These are phyloP conservation scores for Epithele typhae DNA, from an alignment of 768 basidiomycete genomes.

Conservation along the genomic window DNA sequence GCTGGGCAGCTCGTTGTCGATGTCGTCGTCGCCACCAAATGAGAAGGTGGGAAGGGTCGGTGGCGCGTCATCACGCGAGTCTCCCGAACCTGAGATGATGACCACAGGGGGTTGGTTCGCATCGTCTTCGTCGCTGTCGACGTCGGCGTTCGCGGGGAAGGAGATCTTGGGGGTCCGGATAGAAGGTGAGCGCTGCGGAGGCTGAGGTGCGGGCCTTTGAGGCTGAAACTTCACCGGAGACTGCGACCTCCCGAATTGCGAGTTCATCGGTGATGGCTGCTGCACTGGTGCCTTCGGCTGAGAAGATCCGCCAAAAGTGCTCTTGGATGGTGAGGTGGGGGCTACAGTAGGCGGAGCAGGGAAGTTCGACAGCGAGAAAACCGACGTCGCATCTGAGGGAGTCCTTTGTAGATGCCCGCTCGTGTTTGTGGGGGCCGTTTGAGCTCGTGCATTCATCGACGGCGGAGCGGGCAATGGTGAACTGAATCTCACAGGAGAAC, in stretches of 20 bases:
- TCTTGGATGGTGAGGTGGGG: neutral
- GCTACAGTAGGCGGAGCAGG: conserved; percentile 19
- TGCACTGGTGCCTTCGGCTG: neutral
- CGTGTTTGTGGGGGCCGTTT: neutral
- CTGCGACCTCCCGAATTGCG: conserved; percentile 3
- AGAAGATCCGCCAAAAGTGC: conserved; percentile 9
- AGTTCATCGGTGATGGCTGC: neutral
- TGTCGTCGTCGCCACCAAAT: conserved; percentile 21
- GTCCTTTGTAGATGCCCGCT: neutral
- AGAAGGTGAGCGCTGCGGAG: neutral
- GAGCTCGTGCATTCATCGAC: neutral
- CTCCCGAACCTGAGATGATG: conserved; percentile 8
- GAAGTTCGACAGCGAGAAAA: conserved; percentile 21
- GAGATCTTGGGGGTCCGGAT: conserved; percentile 43
- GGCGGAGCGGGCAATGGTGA: neutral
- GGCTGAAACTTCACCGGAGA: conserved; percentile 4
- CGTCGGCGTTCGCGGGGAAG: conserved; percentile 30
- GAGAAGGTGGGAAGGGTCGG: conserved; percentile 25
- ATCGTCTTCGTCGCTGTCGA: conserved; percentile 16
- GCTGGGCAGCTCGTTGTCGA: conserved; percentile 17
- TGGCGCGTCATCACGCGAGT: neutral
- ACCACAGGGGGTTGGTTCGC: conserved; percentile 20
- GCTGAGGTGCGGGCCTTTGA: neutral
- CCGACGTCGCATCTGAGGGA: conserved; percentile 11
- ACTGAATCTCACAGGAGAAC: neutral